Conservation (phyloP, 2,329 filamentous ascomycete genomes). For the Pyrenophora seminiperda region DNA sequence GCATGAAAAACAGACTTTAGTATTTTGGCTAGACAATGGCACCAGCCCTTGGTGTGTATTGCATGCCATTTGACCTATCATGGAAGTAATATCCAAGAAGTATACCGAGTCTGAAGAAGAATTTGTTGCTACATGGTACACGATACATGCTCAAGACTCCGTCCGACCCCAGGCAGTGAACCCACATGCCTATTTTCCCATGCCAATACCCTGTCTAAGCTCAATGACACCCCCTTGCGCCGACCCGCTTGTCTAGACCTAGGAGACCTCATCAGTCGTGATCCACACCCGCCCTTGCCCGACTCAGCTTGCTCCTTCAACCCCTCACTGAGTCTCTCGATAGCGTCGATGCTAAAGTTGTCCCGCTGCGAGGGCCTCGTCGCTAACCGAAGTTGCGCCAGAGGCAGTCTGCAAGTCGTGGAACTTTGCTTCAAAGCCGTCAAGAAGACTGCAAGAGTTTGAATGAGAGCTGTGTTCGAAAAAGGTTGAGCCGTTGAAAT, state of each 20-base stretch:
- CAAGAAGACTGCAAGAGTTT: slow-evolving; percentile 44
- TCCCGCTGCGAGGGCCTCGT: slow-evolving; percentile 54
- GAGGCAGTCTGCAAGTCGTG: slow-evolving; percentile 53
- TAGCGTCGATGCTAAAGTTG: slow-evolving; percentile 35
- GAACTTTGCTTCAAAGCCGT: slow-evolving; percentile 49
- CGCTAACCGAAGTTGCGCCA: slow-evolving; percentile 56
- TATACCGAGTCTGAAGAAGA: slow-evolving; percentile 22
- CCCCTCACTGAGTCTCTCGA: slow-evolving; percentile 32
- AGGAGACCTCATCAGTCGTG: slow-evolving; percentile 36
- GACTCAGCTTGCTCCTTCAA: slow-evolving; percentile 29
- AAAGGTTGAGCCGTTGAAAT: slow-evolving; percentile 45
- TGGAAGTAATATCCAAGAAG: slow-evolving; percentile 25
- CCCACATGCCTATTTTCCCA: slow-evolving; percentile 23
- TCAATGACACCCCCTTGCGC: slow-evolving; percentile 36
- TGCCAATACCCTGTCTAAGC: slow-evolving; percentile 19
- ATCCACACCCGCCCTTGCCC: slow-evolving; percentile 29
- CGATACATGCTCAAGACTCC: slow-evolving; percentile 30
- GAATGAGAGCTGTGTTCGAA: slow-evolving; percentile 35
- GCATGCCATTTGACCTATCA: slow-evolving; percentile 27
- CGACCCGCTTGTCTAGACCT: slow-evolving; percentile 35
- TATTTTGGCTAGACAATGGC: slow-evolving; percentile 39
- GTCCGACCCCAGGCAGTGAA: slow-evolving; percentile 26
- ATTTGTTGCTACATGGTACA: slow-evolving; percentile 29
- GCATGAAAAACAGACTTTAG: slow-evolving; percentile 24
- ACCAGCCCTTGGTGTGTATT: slow-evolving; percentile 45